Evolutionary conservation across 768 basidiomycete genomes (phyloP), one percentile per base, ranked within the genome.

Genomic region (Kwoniella pini): DNA sequence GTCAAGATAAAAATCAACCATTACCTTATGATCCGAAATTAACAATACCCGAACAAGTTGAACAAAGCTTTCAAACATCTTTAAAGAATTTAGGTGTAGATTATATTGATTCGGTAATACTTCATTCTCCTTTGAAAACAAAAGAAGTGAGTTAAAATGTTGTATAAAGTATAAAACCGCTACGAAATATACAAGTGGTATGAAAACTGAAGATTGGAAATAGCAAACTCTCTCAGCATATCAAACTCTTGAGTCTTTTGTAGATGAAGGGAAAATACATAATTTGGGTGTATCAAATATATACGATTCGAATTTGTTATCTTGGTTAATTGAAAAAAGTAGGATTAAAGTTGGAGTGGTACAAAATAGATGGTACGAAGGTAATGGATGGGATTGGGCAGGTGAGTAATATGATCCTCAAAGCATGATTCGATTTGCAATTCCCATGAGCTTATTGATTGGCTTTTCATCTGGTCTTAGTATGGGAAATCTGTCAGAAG

Each of bases 21-120:
- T 79, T 91, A 42, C 91, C 91, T 0, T 92, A 92, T 78, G 81
- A 88, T 62, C 83, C 84, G 4, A 74, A 75, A 2, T 80, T 82
- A 45, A 57, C 83, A 0, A 78, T 89, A 56, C 76, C 80, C 11
- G 81, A 81, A 5, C 90, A 92, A 78, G 82, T 92, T 60, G 70
- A 77, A 9, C 65, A 82, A 1, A 91, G 88, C 17, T 83, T 89
- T 59, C 77, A 80, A 21, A 83, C 71, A 22, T 92, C 90, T 10
- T 81, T 91, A 46, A 71, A 76, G 49, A 87, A 91, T 67, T 82
- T 93, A 9, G 82, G 81, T 30, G 88, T 89, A 1, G 82, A 83
- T 9, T 90, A 89, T 70, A 78, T 93, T 55, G 91, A 91, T 72
- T 85, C 86, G 63, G 87, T 89, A 62, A 80, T 92, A 51, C 82